Percentiles rank a stretch among this genome's conserved stretches.
Evolutionary conservation across 345 rosid genomes (phyloP).

Genomic region (Bruguiera parviflora): DNA sequence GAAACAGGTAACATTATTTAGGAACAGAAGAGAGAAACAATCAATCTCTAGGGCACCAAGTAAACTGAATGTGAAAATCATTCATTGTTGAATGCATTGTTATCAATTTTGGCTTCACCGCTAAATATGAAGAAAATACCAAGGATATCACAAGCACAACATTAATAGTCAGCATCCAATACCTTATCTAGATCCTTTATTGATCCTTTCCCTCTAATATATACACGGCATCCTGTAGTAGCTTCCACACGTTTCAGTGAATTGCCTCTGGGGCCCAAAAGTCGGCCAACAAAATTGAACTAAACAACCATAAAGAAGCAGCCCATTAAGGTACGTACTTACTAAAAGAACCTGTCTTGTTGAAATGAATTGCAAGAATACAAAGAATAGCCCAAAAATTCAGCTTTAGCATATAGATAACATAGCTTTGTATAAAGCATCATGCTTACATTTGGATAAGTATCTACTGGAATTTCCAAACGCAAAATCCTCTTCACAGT

Average conservation of each 20-base stretch:
- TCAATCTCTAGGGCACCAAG: background rate
- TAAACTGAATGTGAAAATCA: background rate
- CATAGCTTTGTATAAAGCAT: background rate
- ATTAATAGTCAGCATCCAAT: slow-evolving; percentile 12
- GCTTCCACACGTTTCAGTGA: slow-evolving; percentile 97
- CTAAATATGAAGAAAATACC: background rate
- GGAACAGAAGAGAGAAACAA: slow-evolving; percentile 10
- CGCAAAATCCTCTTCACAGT: slow-evolving; percentile 94
- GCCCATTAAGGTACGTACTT: slow-evolving; percentile 4
- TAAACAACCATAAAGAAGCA: slow-evolving; percentile 25
- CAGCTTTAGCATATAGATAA: slow-evolving; percentile 1
- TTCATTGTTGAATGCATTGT: background rate
- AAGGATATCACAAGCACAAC: background rate
- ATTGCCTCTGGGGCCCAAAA: slow-evolving; percentile 98
- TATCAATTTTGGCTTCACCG: background rate
- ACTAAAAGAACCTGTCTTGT: background rate
- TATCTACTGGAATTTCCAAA: slow-evolving; percentile 96
- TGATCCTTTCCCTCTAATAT: slow-evolving; percentile 96
- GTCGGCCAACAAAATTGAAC: slow-evolving; percentile 99
- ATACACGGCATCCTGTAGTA: slow-evolving; percentile 97
- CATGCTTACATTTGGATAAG: slow-evolving; percentile 63
- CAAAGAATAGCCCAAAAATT: background rate
- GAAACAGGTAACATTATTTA: slow-evolving; percentile 5
- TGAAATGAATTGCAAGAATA: background rate
- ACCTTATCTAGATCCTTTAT: slow-evolving; percentile 98